A percentile compares a stretch with the other conserved stretches of the same genome.
These are phyloP conservation scores for Dryas octopetala DNA, from an alignment of 306 rosid species.

Conservation along the genomic window DNA sequence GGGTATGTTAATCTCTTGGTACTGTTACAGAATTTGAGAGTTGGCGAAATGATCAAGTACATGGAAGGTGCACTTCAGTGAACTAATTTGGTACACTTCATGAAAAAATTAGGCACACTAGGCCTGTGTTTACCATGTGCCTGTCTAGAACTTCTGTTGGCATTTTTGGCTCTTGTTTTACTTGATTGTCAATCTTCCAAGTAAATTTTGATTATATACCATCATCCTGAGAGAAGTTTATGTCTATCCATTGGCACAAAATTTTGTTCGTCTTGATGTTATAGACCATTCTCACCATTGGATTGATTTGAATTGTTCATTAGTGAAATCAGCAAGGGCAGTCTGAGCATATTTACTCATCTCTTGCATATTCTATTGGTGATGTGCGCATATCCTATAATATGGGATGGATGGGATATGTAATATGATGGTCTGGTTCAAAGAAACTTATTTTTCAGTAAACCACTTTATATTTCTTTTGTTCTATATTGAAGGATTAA, in stretches of 20 bases:
- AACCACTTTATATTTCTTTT: slow-evolving; percentile 11
- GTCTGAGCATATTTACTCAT: background rate
- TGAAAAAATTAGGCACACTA: background rate
- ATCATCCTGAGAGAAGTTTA: slow-evolving; percentile 18
- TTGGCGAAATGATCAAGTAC: background rate
- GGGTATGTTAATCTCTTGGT: slow-evolving; percentile 51
- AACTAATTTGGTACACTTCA: background rate
- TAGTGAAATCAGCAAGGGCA: background rate
- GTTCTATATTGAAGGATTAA: slow-evolving; percentile 56
- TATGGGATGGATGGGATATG: background rate
- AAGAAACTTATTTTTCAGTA: background rate
- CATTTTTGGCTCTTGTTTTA: background rate
- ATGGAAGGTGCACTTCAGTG: background rate
- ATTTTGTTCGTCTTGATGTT: slow-evolving; percentile 8
- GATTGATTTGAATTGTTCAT: slow-evolving; percentile 11
- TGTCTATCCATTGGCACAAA: background rate
- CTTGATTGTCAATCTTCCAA: background rate
- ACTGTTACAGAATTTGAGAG: background rate
- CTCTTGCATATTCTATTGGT: background rate
- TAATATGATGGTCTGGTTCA: background rate
- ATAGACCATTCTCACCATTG: slow-evolving; percentile 17
- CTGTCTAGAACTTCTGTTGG: background rate
- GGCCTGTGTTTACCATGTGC: background rate
- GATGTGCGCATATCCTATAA: background rate
- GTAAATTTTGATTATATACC: background rate